Conservation (phyloP, 2,329 filamentous ascomycete species). For the Ustilaginoidea virens region DNA sequence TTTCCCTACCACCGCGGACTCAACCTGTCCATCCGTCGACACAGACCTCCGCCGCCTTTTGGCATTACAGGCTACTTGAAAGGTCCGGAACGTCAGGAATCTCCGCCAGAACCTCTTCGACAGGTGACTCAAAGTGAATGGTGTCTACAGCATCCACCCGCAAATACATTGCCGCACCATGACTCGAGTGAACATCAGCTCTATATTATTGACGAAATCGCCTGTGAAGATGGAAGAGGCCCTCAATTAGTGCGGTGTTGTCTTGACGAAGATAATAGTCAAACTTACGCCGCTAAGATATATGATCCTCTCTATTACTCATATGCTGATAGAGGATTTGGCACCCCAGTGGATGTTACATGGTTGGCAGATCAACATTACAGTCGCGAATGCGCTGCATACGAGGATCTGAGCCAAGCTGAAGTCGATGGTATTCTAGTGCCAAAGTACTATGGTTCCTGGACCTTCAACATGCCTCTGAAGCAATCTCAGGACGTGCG, state of each 20-base stretch:
- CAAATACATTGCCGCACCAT: background rate
- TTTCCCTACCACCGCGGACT: background rate
- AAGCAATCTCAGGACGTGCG: background rate
- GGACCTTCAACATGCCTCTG: conserved; percentile 2
- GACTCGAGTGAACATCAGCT: background rate
- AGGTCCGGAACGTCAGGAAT: background rate
- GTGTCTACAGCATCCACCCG: conserved; percentile 1
- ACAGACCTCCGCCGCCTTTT: background rate
- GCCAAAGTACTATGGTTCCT: conserved; percentile 4
- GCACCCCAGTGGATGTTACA: conserved; percentile 1
- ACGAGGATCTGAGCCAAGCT: conserved; percentile 2
- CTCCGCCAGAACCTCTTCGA: background rate
- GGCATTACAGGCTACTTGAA: background rate
- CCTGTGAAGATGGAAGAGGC: conserved; percentile 3
- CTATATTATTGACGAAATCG: conserved; percentile 1
- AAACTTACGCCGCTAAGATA: conserved; percentile 5
- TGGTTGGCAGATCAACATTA: conserved; percentile 2
- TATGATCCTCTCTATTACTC: conserved; percentile 6
- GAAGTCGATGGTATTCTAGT: conserved; percentile 1
- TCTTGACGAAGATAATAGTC: background rate
- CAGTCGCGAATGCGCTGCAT: conserved; percentile 4
- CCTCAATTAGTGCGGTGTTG: conserved; percentile 4
- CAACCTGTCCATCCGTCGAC: background rate
- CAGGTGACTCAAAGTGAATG: conserved; percentile 2
- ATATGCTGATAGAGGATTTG: background rate